These are phyloP conservation scores for Penicillium longicatenatum DNA, from an alignment of 495 filamentous ascomycete species.

Conservation along the genomic window DNA sequence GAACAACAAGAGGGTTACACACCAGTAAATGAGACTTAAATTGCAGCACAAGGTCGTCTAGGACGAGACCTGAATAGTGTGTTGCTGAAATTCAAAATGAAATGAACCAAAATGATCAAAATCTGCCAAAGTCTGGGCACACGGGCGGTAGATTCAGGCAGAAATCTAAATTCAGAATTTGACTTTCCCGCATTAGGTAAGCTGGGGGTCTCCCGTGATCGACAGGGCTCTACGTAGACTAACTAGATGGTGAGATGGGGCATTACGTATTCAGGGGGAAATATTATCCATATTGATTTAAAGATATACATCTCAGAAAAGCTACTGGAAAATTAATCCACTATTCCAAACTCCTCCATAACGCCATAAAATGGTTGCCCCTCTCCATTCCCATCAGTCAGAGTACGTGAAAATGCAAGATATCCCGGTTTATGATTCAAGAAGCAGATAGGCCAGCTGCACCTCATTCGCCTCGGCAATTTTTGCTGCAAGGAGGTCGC, in stretches of 20 bases:
- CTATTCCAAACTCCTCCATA: background rate
- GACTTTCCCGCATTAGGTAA: constrained; percentile 13
- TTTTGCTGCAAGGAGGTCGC: constrained; percentile 53
- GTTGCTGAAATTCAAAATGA: constrained; percentile 3
- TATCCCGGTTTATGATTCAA: constrained; percentile 20
- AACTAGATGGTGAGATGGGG: background rate
- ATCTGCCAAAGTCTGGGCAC: constrained; percentile 6
- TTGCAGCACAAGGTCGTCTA: constrained; percentile 12
- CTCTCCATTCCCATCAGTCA: background rate
- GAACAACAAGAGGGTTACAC: constrained; percentile 7
- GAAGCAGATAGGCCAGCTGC: constrained; percentile 39
- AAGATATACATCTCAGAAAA: background rate
- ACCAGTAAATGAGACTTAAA: constrained; percentile 1
- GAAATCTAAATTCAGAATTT: constrained; percentile 12
- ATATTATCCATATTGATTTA: constrained; percentile 1
- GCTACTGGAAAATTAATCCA: background rate
- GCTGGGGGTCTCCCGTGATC: constrained; percentile 5
- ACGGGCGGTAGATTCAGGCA: constrained; percentile 20
- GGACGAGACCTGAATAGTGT: constrained; percentile 14
- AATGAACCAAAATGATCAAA: constrained; percentile 6
- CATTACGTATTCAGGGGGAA: background rate
- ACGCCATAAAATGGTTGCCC: constrained; percentile 5
- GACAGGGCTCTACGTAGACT: background rate
- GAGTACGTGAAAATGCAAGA: background rate
- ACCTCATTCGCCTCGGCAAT: constrained; percentile 54